Evolutionary conservation across 768 basidiomycete species (phyloP).

Genomic region (Pisolithus marmoratus): DNA sequence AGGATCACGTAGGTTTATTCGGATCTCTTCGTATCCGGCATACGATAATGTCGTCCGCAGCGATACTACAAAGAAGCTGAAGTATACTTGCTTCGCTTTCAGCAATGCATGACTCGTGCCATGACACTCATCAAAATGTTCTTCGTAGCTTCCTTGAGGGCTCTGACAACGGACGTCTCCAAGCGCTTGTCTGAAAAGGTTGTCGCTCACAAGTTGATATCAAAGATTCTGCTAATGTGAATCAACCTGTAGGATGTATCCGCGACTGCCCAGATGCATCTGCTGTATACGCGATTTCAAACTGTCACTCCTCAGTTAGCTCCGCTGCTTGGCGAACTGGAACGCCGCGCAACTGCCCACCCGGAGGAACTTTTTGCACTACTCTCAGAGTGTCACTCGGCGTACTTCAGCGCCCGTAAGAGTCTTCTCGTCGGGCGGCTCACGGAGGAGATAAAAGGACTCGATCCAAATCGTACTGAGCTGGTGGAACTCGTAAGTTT

Average conservation of each 20-base stretch:
- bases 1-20: constrained; percentile 62
- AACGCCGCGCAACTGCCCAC: constrained; percentile 65
- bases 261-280: constrained; percentile 70
- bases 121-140: constrained; percentile 99
- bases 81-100: constrained; percentile 91
- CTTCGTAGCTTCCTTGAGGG: constrained; percentile 80
- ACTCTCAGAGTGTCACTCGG: constrained; percentile 79
- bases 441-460: constrained; percentile 72
- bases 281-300: constrained; percentile 86
- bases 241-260: constrained; percentile 57
- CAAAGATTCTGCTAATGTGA: neutral
- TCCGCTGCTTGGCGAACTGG: constrained; percentile 80
- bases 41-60: constrained; percentile 33
- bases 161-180: constrained; percentile 71
- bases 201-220: neutral
- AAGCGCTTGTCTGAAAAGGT: constrained; percentile 76
- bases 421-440: constrained; percentile 67
- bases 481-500: constrained; percentile 75
- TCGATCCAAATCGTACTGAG: constrained; percentile 76
- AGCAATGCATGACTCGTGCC: constrained; percentile 95
- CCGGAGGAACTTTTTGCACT: constrained; percentile 82
- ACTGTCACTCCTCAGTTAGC: constrained; percentile 65
- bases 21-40: neutral
- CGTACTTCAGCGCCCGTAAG: constrained; percentile 76
- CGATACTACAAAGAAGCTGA: constrained; percentile 90